Percentiles rank a stretch among this genome's conserved stretches.
Conservation (phyloP, 2,329 filamentous ascomycete genomes). For the Trichothecium roseum region DNA sequence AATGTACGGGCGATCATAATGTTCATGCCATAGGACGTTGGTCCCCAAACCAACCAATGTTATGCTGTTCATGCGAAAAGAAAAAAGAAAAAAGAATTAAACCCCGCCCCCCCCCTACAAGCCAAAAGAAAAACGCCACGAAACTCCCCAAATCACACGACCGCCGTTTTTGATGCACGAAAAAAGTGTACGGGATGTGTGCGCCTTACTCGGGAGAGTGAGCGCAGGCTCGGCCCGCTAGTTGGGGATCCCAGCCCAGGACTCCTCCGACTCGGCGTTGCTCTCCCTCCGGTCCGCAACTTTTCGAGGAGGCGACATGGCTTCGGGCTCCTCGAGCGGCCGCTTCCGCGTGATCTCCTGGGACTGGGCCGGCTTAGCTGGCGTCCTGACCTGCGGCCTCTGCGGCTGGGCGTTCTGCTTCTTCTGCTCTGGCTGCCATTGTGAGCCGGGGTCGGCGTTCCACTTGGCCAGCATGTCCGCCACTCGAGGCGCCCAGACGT, state of each 20-base stretch:
- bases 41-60: no score
- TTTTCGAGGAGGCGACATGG: conserved; percentile 17
- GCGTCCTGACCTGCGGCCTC: conserved; percentile 4
- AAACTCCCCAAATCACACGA: no score
- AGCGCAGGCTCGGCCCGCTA: conserved; percentile 5
- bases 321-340: not conserved
- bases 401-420: not conserved
- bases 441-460: conserved; percentile 19
- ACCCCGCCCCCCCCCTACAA: no score
- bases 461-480: conserved; percentile 32
- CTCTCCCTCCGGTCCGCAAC: conserved; percentile 7
- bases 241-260: conserved; percentile 31
- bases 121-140: no score
- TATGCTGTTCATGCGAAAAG: no score
- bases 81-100: no score
- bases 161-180: no score
- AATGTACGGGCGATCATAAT: no score
- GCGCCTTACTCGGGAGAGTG: no score
- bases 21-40: no score
- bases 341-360: conserved; percentile 5
- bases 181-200: no score
- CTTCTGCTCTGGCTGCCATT: conserved; percentile 8
- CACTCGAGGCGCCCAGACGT: conserved; percentile 73
- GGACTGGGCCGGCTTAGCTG: conserved; percentile 12
- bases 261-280: conserved; percentile 28